Base-by-base conservation (phyloP, 768 basidiomycete genomes). In the Suillus decipiens region DNA sequence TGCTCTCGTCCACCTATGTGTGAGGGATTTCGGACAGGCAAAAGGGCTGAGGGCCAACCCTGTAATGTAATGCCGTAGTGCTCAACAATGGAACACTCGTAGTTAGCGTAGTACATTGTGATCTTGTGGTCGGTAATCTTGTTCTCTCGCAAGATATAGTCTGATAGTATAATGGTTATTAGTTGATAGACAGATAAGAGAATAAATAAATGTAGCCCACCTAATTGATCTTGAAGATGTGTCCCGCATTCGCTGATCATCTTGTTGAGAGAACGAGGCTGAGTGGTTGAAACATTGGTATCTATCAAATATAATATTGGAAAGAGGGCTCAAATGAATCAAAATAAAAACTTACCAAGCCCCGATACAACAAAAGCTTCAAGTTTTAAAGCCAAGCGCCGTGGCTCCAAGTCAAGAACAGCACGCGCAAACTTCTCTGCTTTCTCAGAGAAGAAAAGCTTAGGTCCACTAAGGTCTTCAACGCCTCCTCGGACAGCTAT, bases 361-460 rank as follows among this genome's bases (percentile, higher is more conserved):
- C 58, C 58, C 2, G 19, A 37, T 0, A 59, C 24, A 37, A 59
- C 41, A 31, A 28, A 59, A 36, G 58, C 33, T 42, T 28, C 58
- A 36, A 59, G 33, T 12, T 59, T 59, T 42, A 59, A 42, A 36
- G 58, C 33, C 19, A 42, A 43, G 42, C 9, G 19, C 42, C 2
- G 9, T 31, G 58, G 58, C 24, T 59, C 58, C 15, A 12, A 41
- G 41, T 42, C 39, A 22, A 59, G 58, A n/a, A 59, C 39, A 28
- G 33, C 22, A 15, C 6, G 17, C 8, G 9, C 6, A 12, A 59
- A 59, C 39, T 59, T 34, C 39, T 59, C 37, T 11, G 57, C 57
- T 59, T 59, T 59, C 39, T 59, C 57, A 9, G 33, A 59, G 24
- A 59, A 59, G 39, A 59, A 59, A 41, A 59, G 24, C 57, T 59